A percentile compares a stretch with the other conserved stretches of the same genome.
phyloP scores from a whole-genome alignment of 768 basidiomycete species.

The Calocybe gangraenosa region DNA sequence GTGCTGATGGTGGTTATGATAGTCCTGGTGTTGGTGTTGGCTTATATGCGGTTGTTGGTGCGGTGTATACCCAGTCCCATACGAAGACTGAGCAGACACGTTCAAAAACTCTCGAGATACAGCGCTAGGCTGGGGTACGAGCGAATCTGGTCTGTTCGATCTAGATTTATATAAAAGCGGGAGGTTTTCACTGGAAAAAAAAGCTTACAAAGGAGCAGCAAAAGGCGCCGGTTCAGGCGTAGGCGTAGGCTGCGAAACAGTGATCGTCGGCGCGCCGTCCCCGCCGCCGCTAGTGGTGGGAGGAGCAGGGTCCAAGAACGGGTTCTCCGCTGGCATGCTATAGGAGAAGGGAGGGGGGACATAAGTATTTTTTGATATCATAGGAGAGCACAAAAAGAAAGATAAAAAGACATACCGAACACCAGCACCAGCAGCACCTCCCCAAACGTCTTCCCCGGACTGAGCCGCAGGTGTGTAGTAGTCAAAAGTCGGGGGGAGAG shows the following conservation, averaged over 20 bases:
- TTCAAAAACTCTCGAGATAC: slow-evolving; percentile 15
- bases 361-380: background rate
- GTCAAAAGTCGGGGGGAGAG: slow-evolving; percentile 10
- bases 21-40: slow-evolving; percentile 18
- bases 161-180: slow-evolving; percentile 43
- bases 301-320: slow-evolving; percentile 27
- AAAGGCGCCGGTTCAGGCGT: too few relatives aligned
- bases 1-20: too few relatives aligned
- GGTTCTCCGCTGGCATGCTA: slow-evolving; percentile 20
- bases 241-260: slow-evolving; percentile 18
- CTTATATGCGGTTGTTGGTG: slow-evolving; percentile 13
- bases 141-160: slow-evolving; percentile 19
- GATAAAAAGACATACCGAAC: too few relatives aligned
- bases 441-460: slow-evolving; percentile 17
- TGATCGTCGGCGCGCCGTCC: slow-evolving; percentile 23
- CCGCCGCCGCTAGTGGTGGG: too few relatives aligned
- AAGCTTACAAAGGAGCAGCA: too few relatives aligned
- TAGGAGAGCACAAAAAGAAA: too few relatives aligned
- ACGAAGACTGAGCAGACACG: slow-evolving; percentile 23
- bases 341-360: slow-evolving; percentile 8
- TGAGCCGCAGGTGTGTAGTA: too few relatives aligned
- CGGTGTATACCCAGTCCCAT: too few relatives aligned
- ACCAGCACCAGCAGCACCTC: slow-evolving; percentile 3
- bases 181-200: slow-evolving; percentile 48
- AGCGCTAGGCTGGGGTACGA: slow-evolving; percentile 26